Evolutionary conservation across 1,284 basidiomycete species (phyloP).

Genomic region (Meira miltonrushii): DNA sequence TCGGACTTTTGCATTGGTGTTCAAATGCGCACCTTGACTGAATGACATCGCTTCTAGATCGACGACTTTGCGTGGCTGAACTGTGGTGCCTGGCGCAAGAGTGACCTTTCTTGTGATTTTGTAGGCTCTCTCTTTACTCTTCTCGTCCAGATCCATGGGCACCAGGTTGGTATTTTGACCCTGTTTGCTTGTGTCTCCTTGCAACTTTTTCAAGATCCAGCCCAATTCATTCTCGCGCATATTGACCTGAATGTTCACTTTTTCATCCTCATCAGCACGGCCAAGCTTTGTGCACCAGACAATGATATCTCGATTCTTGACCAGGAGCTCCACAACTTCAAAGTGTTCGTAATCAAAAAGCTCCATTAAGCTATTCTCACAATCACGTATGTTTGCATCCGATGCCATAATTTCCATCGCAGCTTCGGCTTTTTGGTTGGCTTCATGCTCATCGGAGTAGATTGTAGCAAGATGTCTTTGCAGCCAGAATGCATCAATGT

Average conservation of each 20-base stretch:
- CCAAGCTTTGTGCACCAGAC: conserved; percentile 98
- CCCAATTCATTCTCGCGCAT: conserved; percentile 97
- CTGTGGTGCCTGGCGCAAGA: conserved; percentile 75
- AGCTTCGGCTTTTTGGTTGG: conserved; percentile 79
- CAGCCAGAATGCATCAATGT: conserved; percentile 96
- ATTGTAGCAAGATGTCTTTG: conserved; percentile 85
- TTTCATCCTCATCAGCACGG: conserved; percentile 80
- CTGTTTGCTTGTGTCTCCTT: conserved; percentile 48
- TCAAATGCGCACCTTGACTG: conserved; percentile 88
- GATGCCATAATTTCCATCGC: conserved; percentile 77
- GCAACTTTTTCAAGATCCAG: conserved; percentile 85
- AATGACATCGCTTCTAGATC: conserved; percentile 95
- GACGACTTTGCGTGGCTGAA: conserved; percentile 74
- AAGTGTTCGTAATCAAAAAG: conserved; percentile 89
- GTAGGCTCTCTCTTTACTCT: conserved; percentile 50
- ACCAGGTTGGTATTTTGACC: conserved; percentile 61
- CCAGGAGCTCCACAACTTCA: conserved; percentile 80
- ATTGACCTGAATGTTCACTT: conserved; percentile 88
- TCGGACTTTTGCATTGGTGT: conserved; percentile 98
- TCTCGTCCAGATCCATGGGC: conserved; percentile 70
- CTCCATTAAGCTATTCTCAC: conserved; percentile 95
- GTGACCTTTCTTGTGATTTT: conserved; percentile 77
- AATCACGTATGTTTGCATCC: conserved; percentile 86
- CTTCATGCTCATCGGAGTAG: conserved; percentile 89
- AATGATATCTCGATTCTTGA: conserved; percentile 91